These are phyloP conservation scores for Cucurbita maxima DNA, from an alignment of 306 rosid genomes.

Conservation along the genomic window DNA sequence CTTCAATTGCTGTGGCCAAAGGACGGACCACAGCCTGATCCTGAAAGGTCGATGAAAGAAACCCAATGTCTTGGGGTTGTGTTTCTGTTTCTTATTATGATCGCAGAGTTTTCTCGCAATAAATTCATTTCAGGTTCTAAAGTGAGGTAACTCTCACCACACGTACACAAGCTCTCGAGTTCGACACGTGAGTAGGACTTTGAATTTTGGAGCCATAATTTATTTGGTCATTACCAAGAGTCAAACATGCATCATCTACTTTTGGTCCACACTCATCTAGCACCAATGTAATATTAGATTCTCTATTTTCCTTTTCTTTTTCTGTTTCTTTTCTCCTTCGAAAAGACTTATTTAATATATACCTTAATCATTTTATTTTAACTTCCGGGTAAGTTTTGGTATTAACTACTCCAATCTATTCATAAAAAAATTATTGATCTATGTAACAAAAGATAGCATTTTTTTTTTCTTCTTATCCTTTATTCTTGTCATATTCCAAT, in stretches of 20 bases:
- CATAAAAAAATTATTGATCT: too few relatives aligned
- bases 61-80: background rate
- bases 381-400: too few relatives aligned
- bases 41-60: background rate
- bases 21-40: background rate
- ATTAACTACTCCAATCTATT: too few relatives aligned
- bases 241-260: background rate
- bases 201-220: background rate
- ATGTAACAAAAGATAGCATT: too few relatives aligned
- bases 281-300: background rate
- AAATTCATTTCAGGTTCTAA: slow-evolving; percentile 6
- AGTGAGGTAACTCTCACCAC: background rate
- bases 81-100: background rate
- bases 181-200: background rate
- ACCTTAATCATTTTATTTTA: too few relatives aligned
- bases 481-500: too few relatives aligned
- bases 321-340: too few relatives aligned
- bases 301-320: background rate
- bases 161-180: background rate
- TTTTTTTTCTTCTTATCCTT: too few relatives aligned
- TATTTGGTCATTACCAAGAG: background rate
- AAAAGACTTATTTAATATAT: too few relatives aligned
- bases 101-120: slow-evolving; percentile 6
- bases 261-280: background rate
- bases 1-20: background rate